Conservation (phyloP, 2,329 filamentous ascomycete genomes). For the Ilyonectria destructans region DNA sequence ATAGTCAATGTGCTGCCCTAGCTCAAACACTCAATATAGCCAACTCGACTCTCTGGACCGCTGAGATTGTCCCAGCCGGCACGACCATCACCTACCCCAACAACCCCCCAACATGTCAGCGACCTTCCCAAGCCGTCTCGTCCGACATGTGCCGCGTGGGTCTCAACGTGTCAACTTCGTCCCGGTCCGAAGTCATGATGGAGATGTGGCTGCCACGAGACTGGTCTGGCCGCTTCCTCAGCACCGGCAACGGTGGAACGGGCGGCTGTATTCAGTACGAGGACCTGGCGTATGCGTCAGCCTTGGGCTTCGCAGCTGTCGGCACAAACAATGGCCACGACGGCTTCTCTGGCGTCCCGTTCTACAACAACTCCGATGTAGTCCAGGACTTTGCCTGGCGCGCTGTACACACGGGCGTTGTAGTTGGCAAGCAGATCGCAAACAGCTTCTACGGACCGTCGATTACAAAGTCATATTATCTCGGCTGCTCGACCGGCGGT, state of each 20-base stretch:
- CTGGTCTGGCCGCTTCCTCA: slow-evolving; percentile 5
- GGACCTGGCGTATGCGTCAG: slow-evolving; percentile 55
- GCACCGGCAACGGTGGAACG: background rate
- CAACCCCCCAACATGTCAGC: slow-evolving; percentile 7
- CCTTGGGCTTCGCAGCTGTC: slow-evolving; percentile 61
- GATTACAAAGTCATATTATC: too few relatives aligned
- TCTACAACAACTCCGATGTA: slow-evolving; percentile 55
- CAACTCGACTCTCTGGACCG: too few relatives aligned
- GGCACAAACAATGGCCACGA: slow-evolving; percentile 68
- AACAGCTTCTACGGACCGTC: too few relatives aligned
- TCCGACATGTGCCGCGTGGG: slow-evolving; percentile 13
- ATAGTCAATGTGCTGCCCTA: too few relatives aligned
- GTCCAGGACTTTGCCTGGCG: too few relatives aligned
- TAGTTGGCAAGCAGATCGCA: too few relatives aligned
- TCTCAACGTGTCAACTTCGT: background rate
- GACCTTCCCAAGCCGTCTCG: background rate
- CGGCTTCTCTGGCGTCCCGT: slow-evolving; percentile 50
- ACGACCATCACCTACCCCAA: slow-evolving; percentile 10
- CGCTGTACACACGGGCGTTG: too few relatives aligned
- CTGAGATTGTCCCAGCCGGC: slow-evolving; percentile 31
- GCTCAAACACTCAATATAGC: too few relatives aligned
- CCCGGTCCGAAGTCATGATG: background rate
- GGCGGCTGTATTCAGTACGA: slow-evolving; percentile 54
- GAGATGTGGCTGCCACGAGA: slow-evolving; percentile 1
- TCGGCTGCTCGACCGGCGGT: too few relatives aligned